These are phyloP conservation scores for Schizothecium vesticola DNA, from an alignment of 495 filamentous ascomycete species.

Conservation along the genomic window DNA sequence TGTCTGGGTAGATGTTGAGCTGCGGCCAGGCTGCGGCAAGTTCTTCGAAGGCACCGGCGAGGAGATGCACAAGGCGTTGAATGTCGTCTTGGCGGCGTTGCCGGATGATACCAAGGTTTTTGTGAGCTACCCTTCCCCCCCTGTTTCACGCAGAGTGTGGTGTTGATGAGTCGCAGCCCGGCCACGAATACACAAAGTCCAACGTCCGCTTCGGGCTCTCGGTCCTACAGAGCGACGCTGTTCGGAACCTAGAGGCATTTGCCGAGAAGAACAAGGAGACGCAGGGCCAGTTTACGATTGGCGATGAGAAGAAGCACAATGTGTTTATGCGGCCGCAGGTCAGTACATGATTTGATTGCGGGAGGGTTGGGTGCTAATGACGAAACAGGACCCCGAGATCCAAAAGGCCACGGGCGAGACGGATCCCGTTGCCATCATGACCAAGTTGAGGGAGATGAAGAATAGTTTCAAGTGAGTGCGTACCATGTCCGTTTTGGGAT, in stretches of 20 bases:
- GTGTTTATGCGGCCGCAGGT: constrained; percentile 92
- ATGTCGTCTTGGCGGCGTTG: constrained; percentile 71
- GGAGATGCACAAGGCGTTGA: constrained; percentile 87
- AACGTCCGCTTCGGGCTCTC: constrained; percentile 83
- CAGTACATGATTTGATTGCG: constrained; percentile 13
- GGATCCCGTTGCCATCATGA: constrained; percentile 82
- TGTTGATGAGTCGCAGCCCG: constrained; percentile 51
- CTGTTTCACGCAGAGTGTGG: neutral
- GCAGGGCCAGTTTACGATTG: constrained; percentile 94
- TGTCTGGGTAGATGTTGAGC: constrained; percentile 3
- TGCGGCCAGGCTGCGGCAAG: constrained; percentile 72
- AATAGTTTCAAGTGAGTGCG: constrained; percentile 66
- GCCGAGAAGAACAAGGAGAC: constrained; percentile 78
- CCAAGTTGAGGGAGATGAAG: constrained; percentile 84
- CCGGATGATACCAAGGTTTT: constrained; percentile 94
- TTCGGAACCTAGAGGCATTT: constrained; percentile 71
- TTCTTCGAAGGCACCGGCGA: constrained; percentile 91
- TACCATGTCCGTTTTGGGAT: neutral
- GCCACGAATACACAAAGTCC: constrained; percentile 94
- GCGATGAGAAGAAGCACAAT: constrained; percentile 97
- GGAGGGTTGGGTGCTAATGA: neutral
- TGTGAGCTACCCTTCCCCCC: constrained; percentile 44
- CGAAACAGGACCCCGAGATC: constrained; percentile 66
- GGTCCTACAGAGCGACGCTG: constrained; percentile 65
- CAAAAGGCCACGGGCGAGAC: constrained; percentile 80